Base-by-base conservation (phyloP, 75 land plant genomes). In the Ceratopteris richardii region DNA sequence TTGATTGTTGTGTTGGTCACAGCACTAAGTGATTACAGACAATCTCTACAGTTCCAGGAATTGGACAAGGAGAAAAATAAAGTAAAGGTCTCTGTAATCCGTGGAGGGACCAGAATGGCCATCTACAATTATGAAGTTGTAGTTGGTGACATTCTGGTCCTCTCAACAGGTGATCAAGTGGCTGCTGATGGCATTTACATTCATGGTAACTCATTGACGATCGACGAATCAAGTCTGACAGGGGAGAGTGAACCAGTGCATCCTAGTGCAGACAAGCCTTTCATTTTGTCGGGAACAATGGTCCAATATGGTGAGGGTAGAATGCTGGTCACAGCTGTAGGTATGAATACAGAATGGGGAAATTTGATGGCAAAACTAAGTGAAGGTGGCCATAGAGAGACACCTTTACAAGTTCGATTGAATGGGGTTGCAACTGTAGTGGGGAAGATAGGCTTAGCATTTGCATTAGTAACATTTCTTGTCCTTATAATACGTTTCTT, bases 291-390 rank as follows among this genome's bases (percentile, higher is more conserved):
- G 20, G 94, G 94, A 39, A 88, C 94, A 17, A 88, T 86, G 53
- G 77, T 88, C 10, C 83, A 82, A 71, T 83, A 88, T 72, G 94
- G 94, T 7, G 75, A 84, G 14, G 81, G 86, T 56, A 85, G 71
- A 63, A 88, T 88, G 94, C 40, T 88, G 61, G 77, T 85, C 9
- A 85, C 94, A 7, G 82, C 87, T 18, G 94, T 88, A 66, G 94
- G 94, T 2, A 88, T 88, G 94, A 79, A 80, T 53, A 85, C 94
- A 28, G 90, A 80, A 61, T 88, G 94, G 94, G 94, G 94, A 21
- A 80, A 82, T 29, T 56, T 88, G 74, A 77, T 88, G 81, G 80
- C 90, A 18, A 85, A 84, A 1, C 76, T 88, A 0, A 85, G 81
- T 62, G 90, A 89, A 71, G 90, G 95, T 0, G 90, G 95, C 54